phyloP scores from a whole-genome alignment of 208 protist genomes.

The Crithidia thermophila region DNA sequence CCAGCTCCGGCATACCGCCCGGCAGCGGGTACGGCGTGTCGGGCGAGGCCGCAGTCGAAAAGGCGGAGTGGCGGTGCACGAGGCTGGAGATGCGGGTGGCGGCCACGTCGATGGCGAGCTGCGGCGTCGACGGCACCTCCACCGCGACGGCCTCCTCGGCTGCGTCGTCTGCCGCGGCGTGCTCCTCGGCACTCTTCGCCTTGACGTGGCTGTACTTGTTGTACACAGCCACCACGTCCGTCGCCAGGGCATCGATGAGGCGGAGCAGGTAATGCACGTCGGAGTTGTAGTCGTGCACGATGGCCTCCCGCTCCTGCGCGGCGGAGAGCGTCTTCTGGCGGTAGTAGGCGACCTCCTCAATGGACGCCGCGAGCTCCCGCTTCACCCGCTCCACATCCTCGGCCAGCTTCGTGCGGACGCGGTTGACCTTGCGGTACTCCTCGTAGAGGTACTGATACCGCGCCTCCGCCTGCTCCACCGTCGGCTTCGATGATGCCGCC shows the following conservation, averaged over 20 bases:
- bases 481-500: conserved; percentile 10
- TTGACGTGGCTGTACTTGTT: neutral
- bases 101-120: conserved; percentile 9
- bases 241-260: conserved; percentile 22
- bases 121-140: conserved; percentile 3
- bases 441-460: conserved; percentile 48
- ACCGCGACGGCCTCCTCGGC: neutral
- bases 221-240: conserved; percentile 1
- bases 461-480: conserved; percentile 31
- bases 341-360: conserved; percentile 31
- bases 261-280: conserved; percentile 26
- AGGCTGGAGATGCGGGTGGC: conserved; percentile 7
- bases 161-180: neutral
- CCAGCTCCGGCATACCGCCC: neutral
- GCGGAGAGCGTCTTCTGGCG: conserved; percentile 18
- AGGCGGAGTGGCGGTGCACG: neutral
- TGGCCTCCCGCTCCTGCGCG: conserved; percentile 11
- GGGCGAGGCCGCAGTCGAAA: neutral
- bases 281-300: conserved; percentile 22
- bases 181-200: neutral
- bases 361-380: conserved; percentile 10
- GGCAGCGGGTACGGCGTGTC: neutral
- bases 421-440: conserved; percentile 38
- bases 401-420: conserved; percentile 26
- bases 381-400: conserved; percentile 31